Evolutionary conservation across 2,329 filamentous ascomycete genomes (phyloP), one percentile per base, ranked within the genome.

Genomic region (Colletotrichum coccodes): DNA sequence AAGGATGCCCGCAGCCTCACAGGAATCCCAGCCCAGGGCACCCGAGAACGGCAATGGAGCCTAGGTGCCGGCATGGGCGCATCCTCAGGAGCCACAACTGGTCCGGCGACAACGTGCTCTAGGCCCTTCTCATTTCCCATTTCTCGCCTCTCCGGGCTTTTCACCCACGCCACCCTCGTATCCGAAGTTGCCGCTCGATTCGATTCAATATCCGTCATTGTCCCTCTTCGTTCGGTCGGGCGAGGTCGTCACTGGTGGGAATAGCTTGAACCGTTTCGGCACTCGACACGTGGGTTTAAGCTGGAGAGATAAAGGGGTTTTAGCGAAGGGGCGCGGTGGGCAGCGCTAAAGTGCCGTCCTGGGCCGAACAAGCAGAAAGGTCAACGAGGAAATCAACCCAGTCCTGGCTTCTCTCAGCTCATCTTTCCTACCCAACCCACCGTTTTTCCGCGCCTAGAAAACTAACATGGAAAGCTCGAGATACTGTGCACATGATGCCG

Each of bases 301-400:
- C 54, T 26, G 52, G 30, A 50, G 50, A 57, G 52, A 52, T 62
- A 34, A 62, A 61, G 42, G 63, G 59, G 50, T 28, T 16, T 57
- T 42, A 56, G 58, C 58, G 58, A 61, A 57, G 50, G 40, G 57
- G 63, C 16, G 16, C 26, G 16, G 42, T 34, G 64, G 57, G 58
- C 32, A 9, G 21, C 58, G 64, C 50, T 66, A 66, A 40, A 62
- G 50, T 56, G 58, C 56, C 62, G 63, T n/a, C 18, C 34, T 42
- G 16, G n/a, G 30, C 52, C 60, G 44, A 23, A 23, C 34, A 12
- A 34, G 9, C 57, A 49, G 18, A 16, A 16, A 12, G 36, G 32
- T 36, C 11, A 44, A 42, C 8, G 18, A 23, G n/a, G 42, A 38
- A 38, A 6, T 46, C 18, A 46, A 9, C 7, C 8, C 9, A 18